Evolutionary conservation across 2,329 filamentous ascomycete species (phyloP).

Genomic region (Scopulariopsis brevicaulis): DNA sequence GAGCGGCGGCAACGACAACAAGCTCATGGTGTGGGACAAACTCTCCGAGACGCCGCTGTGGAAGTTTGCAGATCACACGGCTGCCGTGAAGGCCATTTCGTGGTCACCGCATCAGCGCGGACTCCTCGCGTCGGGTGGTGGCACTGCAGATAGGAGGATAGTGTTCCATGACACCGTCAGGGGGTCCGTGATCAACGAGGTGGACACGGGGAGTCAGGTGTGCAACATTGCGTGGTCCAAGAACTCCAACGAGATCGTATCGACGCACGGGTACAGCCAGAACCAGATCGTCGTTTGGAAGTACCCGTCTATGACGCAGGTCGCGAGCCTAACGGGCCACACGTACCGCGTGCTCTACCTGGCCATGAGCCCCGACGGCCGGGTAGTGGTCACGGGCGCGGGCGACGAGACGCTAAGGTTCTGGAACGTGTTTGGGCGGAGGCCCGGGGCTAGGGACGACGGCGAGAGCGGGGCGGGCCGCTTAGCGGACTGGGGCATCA

Average conservation of each 20-base stretch:
- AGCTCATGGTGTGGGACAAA: conserved; percentile 97
- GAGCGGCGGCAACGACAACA: conserved; percentile 96
- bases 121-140: conserved; percentile 87
- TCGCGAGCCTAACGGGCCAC: conserved; percentile 88
- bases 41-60: conserved; percentile 83
- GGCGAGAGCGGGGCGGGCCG: conserved; percentile 47
- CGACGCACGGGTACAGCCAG: conserved; percentile 92
- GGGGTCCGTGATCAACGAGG: conserved; percentile 70
- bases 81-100: conserved; percentile 92
- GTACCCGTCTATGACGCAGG: conserved; percentile 95
- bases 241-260: conserved; percentile 95
- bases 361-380: conserved; percentile 92
- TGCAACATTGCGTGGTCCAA: conserved; percentile 97
- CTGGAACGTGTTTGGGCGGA: conserved; percentile 90
- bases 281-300: conserved; percentile 99
- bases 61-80: conserved; percentile 90
- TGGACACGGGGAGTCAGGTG: conserved; percentile 97
- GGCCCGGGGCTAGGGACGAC: conserved; percentile 60
- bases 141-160: conserved; percentile 90
- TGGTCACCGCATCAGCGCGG: conserved; percentile 96
- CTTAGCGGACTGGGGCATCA: conserved; percentile 73
- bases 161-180: conserved; percentile 95
- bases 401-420: conserved; percentile 94
- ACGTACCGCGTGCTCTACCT: conserved; percentile 94
- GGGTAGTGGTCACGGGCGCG: conserved; percentile 87